Percentiles rank a stretch among this genome's conserved stretches.
Evolutionary conservation across 768 basidiomycete species (phyloP).

Genomic region (Cyclocybe cylindracea): DNA sequence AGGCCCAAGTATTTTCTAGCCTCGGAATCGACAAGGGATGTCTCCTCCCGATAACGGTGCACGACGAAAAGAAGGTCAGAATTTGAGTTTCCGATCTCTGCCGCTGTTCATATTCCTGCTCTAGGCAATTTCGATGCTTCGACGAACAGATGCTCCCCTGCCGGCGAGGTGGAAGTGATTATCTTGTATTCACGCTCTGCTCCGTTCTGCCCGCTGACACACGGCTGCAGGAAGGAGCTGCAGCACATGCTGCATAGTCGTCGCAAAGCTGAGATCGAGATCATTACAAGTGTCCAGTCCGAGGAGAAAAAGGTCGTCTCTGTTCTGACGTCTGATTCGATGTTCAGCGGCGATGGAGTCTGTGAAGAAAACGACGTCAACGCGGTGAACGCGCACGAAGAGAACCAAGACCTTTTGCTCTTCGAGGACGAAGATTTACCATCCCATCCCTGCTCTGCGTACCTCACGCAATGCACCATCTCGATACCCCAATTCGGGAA

Average conservation of each 20-base stretch:
- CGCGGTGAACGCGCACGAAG: no score
- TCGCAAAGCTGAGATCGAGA: constrained; percentile 94
- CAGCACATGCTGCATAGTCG: constrained; percentile 75
- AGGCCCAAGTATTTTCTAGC: constrained; percentile 31
- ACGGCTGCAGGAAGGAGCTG: constrained; percentile 67
- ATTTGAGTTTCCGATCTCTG: background rate
- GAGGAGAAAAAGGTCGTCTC: background rate
- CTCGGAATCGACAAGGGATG: constrained; percentile 59
- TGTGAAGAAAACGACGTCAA: no score
- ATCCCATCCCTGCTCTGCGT: no score
- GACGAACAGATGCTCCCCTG: constrained; percentile 35
- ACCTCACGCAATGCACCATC: no score
- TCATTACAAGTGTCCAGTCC: constrained; percentile 32
- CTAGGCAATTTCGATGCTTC: constrained; percentile 68
- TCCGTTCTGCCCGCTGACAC: background rate
- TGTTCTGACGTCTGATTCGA: background rate
- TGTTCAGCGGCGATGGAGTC: no score
- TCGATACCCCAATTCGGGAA: no score
- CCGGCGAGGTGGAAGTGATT: constrained; percentile 70
- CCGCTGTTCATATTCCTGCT: background rate
- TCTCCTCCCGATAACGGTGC: constrained; percentile 66
- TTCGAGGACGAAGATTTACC: no score
- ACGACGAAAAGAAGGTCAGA: constrained; percentile 75
- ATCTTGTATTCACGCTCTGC: constrained; percentile 2
- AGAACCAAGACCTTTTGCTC: no score